Conservation (phyloP, 2,329 filamentous ascomycete genomes). For the Fusarium papillatum region DNA sequence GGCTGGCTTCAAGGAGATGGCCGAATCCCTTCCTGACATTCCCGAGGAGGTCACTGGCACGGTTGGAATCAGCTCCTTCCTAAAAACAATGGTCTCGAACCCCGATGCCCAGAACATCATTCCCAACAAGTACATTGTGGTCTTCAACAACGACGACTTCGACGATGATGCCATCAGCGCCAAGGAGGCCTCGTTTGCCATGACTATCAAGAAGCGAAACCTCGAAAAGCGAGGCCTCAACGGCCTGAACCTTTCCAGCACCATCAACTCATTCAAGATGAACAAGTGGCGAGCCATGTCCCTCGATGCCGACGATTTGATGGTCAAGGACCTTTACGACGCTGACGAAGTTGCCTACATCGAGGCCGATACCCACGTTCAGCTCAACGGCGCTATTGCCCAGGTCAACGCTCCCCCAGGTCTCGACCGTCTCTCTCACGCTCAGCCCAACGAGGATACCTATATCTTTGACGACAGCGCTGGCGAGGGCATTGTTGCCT, state of each 20-base stretch:
- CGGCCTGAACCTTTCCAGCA: slow-evolving; percentile 62
- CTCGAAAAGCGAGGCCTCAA: slow-evolving; percentile 63
- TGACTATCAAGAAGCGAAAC: slow-evolving; percentile 69
- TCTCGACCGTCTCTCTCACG: slow-evolving; percentile 66
- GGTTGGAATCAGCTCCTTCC: slow-evolving; percentile 44
- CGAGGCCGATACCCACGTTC: slow-evolving; percentile 66
- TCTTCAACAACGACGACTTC: slow-evolving; percentile 68
- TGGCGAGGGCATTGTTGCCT: slow-evolving; percentile 70
- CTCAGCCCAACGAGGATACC: slow-evolving; percentile 45
- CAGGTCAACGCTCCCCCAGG: slow-evolving; percentile 68
- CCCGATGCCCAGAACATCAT: slow-evolving; percentile 62
- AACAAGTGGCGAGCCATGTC: slow-evolving; percentile 66
- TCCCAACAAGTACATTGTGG: slow-evolving; percentile 73
- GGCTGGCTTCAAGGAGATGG: slow-evolving; percentile 31
- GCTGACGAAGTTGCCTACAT: slow-evolving; percentile 65
- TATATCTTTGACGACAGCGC: slow-evolving; percentile 65
- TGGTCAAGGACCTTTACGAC: slow-evolving; percentile 63
- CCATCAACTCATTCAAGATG: slow-evolving; percentile 62
- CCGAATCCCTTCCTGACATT: slow-evolving; percentile 24
- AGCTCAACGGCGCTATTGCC: slow-evolving; percentile 56
- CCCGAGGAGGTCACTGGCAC: slow-evolving; percentile 29
- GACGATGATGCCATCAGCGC: slow-evolving; percentile 61
- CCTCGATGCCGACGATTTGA: slow-evolving; percentile 64
- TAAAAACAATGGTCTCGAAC: slow-evolving; percentile 62
- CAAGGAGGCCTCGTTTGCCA: slow-evolving; percentile 63